Evolutionary conservation across 2,329 filamentous ascomycete genomes (phyloP).

Genomic region (Celoporthe dispersa): DNA sequence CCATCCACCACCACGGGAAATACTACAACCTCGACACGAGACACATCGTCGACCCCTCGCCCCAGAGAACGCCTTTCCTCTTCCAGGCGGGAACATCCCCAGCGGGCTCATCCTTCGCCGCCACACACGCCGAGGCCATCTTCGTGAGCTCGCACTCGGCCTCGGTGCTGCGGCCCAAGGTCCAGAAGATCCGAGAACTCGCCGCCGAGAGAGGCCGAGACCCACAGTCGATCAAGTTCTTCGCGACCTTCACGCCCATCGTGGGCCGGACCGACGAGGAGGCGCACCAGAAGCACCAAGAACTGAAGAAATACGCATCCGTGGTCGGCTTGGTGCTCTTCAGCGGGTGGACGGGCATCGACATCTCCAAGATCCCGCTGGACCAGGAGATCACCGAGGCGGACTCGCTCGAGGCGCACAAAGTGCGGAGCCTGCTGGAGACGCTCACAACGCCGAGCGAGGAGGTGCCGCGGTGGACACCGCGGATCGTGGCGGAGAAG

Average conservation of each 20-base stretch:
- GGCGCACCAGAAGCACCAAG: conserved; percentile 49
- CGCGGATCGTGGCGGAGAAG: conserved; percentile 49
- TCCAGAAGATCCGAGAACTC: conserved; percentile 53
- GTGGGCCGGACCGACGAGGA: conserved; percentile 51
- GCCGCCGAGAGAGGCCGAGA: conserved; percentile 53
- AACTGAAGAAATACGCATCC: conserved; percentile 52
- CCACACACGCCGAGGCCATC: conserved; percentile 58
- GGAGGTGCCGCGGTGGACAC: conserved; percentile 51
- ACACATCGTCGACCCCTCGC: conserved; percentile 51
- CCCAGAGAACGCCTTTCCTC: conserved; percentile 54
- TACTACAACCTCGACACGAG: conserved; percentile 46
- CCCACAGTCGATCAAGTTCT: conserved; percentile 55
- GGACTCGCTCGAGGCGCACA: conserved; percentile 54
- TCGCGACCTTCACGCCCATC: conserved; percentile 49
- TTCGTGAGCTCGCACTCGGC: conserved; percentile 57
- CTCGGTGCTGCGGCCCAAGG: conserved; percentile 48
- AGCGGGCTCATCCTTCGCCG: conserved; percentile 55
- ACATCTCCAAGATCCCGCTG: conserved; percentile 55
- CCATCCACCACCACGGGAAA: conserved; percentile 57
- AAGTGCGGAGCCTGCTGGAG: conserved; percentile 48
- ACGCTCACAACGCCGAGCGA: conserved; percentile 48
- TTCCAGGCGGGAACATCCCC: conserved; percentile 59
- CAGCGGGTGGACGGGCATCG: conserved; percentile 58
- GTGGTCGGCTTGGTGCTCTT: conserved; percentile 54
- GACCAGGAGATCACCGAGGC: conserved; percentile 56